These are phyloP conservation scores for Mangifera indica DNA, from an alignment of 345 rosid species.

Conservation along the genomic window DNA sequence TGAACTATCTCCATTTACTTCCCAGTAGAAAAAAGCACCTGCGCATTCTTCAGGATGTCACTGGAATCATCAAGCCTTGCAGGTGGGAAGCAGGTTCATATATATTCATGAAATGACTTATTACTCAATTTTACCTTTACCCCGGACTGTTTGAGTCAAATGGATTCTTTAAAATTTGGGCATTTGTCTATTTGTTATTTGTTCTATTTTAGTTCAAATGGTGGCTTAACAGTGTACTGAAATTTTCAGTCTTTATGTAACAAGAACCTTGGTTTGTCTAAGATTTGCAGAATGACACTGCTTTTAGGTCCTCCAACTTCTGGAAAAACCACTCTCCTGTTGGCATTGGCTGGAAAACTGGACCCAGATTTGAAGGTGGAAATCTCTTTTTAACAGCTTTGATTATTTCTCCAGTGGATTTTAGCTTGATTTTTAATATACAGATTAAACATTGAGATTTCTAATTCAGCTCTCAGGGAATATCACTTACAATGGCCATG, in stretches of 20 bases:
- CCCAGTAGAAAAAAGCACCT: conserved; percentile 37
- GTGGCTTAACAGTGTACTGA: background rate
- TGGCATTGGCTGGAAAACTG: conserved; percentile 67
- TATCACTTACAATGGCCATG: conserved; percentile 62
- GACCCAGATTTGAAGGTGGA: conserved; percentile 45
- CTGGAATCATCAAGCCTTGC: conserved; percentile 69
- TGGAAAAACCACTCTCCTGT: conserved; percentile 73
- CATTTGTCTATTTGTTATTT: too few species aligned
- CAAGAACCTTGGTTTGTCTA: background rate
- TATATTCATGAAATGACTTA: background rate
- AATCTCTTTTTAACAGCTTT: background rate
- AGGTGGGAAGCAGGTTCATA: conserved; percentile 31
- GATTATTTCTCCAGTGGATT: background rate
- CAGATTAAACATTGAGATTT: background rate
- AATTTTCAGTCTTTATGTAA: background rate
- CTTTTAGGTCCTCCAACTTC: conserved; percentile 91
- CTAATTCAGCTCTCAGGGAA: conserved; percentile 44
- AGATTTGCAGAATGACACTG: conserved; percentile 47
- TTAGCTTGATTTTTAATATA: background rate
- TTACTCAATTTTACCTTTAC: too few species aligned
- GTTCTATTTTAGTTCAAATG: background rate
- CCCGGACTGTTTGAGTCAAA: too few species aligned
- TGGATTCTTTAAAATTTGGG: too few species aligned
- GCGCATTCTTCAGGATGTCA: conserved; percentile 51
- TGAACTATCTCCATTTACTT: conserved; percentile 28